Evolutionary conservation across 176 grass and related monocot genomes (phyloP).

Genomic region (Carex parvula): DNA sequence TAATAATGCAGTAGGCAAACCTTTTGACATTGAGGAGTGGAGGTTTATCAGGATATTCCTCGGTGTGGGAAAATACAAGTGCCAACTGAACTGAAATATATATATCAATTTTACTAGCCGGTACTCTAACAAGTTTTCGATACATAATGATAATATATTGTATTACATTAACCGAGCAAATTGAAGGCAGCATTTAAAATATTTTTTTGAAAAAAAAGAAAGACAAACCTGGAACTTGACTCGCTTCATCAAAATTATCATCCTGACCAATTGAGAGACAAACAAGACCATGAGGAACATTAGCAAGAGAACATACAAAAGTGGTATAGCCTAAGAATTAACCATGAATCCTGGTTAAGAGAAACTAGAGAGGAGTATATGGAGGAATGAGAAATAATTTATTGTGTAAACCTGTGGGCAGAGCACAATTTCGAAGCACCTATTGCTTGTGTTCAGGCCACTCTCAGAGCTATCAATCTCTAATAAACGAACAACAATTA

Average conservation of each 20-base stretch:
- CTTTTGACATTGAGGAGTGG: conserved; percentile 89
- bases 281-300: not conserved
- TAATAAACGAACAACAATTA: conserved; percentile 16
- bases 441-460: conserved; percentile 54
- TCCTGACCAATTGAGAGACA: conserved; percentile 39
- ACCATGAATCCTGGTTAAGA: no score
- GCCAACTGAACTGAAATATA: conserved; percentile 79
- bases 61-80: conserved; percentile 88
- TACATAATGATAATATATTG: not conserved
- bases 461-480: conserved; percentile 88
- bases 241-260: conserved; percentile 69
- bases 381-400: not conserved
- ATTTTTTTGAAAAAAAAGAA: not conserved
- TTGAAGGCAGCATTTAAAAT: not conserved
- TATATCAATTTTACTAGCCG: not conserved
- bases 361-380: conserved; percentile 1
- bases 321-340: no score
- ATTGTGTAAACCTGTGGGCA: conserved; percentile 55
- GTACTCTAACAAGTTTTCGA: not conserved
- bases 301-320: not conserved
- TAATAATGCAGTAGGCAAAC: conserved; percentile 33
- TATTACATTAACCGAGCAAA: not conserved
- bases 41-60: conserved; percentile 94
- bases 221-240: conserved; percentile 66
- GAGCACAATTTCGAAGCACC: conserved; percentile 82